A percentile compares a stretch with the other conserved stretches of the same genome.
Evolutionary conservation across 2,329 filamentous ascomycete species (phyloP).

Genomic region (Pestalotiopsis sp.): DNA sequence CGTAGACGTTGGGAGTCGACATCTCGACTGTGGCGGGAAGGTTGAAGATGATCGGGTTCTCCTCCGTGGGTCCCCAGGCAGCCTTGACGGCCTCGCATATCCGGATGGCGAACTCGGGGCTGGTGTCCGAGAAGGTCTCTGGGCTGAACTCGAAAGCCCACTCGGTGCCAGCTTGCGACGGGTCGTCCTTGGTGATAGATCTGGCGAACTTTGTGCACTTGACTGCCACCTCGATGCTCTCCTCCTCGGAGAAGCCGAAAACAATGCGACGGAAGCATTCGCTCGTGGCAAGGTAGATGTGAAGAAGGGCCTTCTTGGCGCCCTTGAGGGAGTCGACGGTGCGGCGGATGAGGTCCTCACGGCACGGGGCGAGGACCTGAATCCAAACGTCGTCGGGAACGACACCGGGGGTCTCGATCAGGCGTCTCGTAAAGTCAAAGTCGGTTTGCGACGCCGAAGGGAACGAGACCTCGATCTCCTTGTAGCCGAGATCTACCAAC

Average conservation of each 20-base stretch:
- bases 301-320: slow-evolving; percentile 90
- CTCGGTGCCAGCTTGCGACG: slow-evolving; percentile 56
- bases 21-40: slow-evolving; percentile 95
- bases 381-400: slow-evolving; percentile 89
- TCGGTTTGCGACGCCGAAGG: slow-evolving; percentile 93
- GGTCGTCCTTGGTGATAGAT: slow-evolving; percentile 84
- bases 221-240: slow-evolving; percentile 81
- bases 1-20: slow-evolving; percentile 92
- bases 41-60: slow-evolving; percentile 93
- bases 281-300: slow-evolving; percentile 95
- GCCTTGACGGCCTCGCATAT: slow-evolving; percentile 93
- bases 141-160: slow-evolving; percentile 86
- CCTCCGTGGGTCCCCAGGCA: slow-evolving; percentile 82
- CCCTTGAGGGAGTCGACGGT: slow-evolving; percentile 89
- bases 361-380: slow-evolving; percentile 90
- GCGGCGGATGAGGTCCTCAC: slow-evolving; percentile 84
- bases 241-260: slow-evolving; percentile 83
- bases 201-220: slow-evolving; percentile 85
- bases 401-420: slow-evolving; percentile 82
- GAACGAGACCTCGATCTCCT: slow-evolving; percentile 97
- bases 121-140: slow-evolving; percentile 89
- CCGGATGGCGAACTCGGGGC: slow-evolving; percentile 78
- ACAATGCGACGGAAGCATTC: slow-evolving; percentile 93
- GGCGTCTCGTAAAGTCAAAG: slow-evolving; percentile 88
- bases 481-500: slow-evolving; percentile 90